Base-by-base conservation (phyloP, 306 rosid genomes). In the Pachyrhizus erosus region DNA sequence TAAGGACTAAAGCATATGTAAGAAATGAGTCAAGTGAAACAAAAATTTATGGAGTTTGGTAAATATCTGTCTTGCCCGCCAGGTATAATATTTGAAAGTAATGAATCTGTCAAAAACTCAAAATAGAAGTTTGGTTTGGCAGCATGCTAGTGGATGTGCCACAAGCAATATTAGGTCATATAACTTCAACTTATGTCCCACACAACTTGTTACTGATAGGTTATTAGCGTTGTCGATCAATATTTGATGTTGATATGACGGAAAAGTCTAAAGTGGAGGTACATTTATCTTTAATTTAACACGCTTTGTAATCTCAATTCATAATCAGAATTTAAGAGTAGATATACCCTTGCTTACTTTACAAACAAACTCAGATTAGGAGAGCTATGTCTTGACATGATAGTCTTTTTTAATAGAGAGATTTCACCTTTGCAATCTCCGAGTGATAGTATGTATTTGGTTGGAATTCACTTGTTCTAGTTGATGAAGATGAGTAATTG, bases 121-220 rank as follows among this genome's bases (percentile, higher is more conserved):
- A 27, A 27, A 27, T 27, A 27, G 31, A 27, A 27, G 31, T 29
- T 15, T 48, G 46, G 40, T 20, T 48, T 46, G 57, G 24, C 78
- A 20, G n/a, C 73, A 20, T 7, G n/a, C 9, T 6, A 61, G 78
- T 81, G 73, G 73, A 31, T 43, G 78, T 60, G 40, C 61, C 54
- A 46, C 8, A 13, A 48, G 34, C 12, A 27, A 11, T 37, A 45
- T 33, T 45, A 15, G 65, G 55, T 73, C 31, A 45, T 45, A n/a
- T 33, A 40, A 12, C 33, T 42, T n/a, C 78, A 70, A 37, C 46
- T 48, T 17, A 76, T 33, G 52, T 29, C 21, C 11, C 4, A 51
- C 33, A 13, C 26, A 51, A 37, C 52, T 34, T 65, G 51, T 64
- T 31, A 4, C 23, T 7, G 14, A 7, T 54, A 61, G 15, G 14